Evolutionary conservation across 1,139 yeast species (phyloP).

Genomic region (Scheffersomyces parashehatae): DNA sequence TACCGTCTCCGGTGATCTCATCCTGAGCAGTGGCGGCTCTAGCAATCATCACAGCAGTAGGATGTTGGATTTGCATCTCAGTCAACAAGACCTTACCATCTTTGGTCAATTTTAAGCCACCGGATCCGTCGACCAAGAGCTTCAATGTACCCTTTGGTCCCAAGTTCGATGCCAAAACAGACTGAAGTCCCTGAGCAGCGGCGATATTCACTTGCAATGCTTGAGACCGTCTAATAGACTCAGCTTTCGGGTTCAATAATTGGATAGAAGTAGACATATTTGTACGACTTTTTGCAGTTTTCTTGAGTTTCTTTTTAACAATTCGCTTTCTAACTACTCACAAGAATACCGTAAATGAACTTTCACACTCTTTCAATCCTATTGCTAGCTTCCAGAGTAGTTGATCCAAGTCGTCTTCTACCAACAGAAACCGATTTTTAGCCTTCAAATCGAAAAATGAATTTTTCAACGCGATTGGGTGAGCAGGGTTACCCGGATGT

Average conservation of each 20-base stretch:
- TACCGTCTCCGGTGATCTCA: constrained; percentile 98
- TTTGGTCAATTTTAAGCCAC: constrained; percentile 90
- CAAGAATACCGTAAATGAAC: no score
- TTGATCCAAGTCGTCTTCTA: no score
- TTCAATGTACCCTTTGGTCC: constrained; percentile 98
- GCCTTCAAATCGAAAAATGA: not conserved
- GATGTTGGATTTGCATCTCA: constrained; percentile 98
- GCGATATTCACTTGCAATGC: constrained; percentile 93
- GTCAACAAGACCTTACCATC: constrained; percentile 93
- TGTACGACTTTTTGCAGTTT: not conserved
- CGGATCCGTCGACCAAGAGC: constrained; percentile 96
- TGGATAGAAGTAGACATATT: constrained; percentile 68
- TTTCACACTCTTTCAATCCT: no score
- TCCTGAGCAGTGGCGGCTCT: constrained; percentile 99
- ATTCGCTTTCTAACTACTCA: no score
- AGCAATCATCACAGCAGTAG: constrained; percentile 99
- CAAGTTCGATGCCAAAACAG: constrained; percentile 83
- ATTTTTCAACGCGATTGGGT: not conserved
- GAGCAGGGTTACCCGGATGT: not conserved
- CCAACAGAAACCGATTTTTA: no score
- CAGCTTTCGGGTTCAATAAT: constrained; percentile 94
- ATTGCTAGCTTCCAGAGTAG: no score
- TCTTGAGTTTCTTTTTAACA: no score
- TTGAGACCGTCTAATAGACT: constrained; percentile 88
- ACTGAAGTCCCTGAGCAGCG: constrained; percentile 96